Conservation (phyloP, 2,329 filamentous ascomycete genomes). For the Cercospora nicotianae region DNA sequence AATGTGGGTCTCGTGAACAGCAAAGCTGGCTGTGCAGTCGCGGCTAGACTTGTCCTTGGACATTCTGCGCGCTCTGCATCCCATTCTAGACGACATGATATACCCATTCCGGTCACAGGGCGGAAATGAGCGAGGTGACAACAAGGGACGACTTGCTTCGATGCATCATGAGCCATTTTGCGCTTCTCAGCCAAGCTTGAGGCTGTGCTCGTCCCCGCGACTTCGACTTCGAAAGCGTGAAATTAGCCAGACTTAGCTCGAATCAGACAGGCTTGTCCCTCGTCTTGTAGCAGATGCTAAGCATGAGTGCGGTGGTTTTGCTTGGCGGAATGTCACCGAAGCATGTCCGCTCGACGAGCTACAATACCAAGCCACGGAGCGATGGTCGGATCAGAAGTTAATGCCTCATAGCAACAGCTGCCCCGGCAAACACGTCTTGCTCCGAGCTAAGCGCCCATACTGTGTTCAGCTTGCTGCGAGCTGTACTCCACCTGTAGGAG, state of each 20-base stretch:
- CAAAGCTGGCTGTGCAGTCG: background rate
- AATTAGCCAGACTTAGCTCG: background rate
- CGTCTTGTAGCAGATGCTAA: background rate
- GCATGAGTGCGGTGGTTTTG: background rate
- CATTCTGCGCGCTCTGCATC: too few species aligned
- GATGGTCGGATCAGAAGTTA: too few species aligned
- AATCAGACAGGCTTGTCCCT: background rate
- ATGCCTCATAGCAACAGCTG: background rate
- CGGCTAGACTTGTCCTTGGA: background rate
- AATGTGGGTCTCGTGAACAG: background rate
- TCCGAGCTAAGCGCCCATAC: background rate
- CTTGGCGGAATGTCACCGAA: background rate
- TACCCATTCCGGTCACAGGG: background rate
- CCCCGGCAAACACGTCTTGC: background rate
- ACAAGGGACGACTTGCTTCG: background rate
- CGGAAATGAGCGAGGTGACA: background rate
- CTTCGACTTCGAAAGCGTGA: background rate
- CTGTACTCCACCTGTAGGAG: background rate
- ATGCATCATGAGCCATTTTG: background rate
- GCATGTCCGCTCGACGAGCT: background rate
- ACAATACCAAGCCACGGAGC: too few species aligned
- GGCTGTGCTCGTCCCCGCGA: background rate
- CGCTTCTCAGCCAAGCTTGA: background rate
- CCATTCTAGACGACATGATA: too few species aligned
- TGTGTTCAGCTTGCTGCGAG: background rate